Evolutionary conservation across 2,329 filamentous ascomycete species (phyloP), one percentile per base, ranked within the genome.

Genomic region (Clonostachys sp.): DNA sequence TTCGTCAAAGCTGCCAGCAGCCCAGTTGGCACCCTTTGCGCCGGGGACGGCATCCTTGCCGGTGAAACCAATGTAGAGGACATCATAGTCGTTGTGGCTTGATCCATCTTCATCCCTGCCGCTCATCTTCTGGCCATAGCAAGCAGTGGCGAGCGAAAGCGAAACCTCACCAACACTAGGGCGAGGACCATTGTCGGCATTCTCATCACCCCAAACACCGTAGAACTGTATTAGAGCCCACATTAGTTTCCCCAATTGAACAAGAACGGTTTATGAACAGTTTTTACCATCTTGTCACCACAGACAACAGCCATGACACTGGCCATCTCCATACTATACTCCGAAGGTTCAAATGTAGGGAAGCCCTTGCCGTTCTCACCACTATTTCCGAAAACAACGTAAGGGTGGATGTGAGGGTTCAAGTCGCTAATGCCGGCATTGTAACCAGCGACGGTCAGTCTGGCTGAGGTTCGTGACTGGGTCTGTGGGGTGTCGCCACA

Each of bases 141-240:
- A 48, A 17, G 74, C 65, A 34, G 77, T 76, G 3, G 77, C 81
- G 8, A 84, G 67, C 2, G 78, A 74, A 52, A 84, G 73, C 24
- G 77, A 76, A 0, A 77, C 72, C 53, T 84, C 81, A 36, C 81
- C 80, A 1, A 78, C 72, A 52, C 77, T 62, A 24, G 75, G 64
- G 45, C 68, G 57, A 8, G 58, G 49, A 3, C 72, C 70, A 30
- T 30, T 30, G 43, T 72, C 76, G 41, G 78, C 81, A 51, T 84
- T 84, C 34, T 73, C 75, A 51, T 84, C 80, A 18, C 79, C 81
- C 80, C 78, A 84, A 44, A 80, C 61, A 5, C 74, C 76, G 51
- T 79, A 80, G 48, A 74, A 61, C 64, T 71, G 48, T 4, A 41
- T 20, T 2, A 46, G 9, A 30, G 8, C 24, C 10, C 24, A 30